A percentile compares a stretch with the other conserved stretches of the same genome.
These are phyloP conservation scores for Rosa multiflora DNA, from an alignment of 306 rosid species.

Conservation along the genomic window DNA sequence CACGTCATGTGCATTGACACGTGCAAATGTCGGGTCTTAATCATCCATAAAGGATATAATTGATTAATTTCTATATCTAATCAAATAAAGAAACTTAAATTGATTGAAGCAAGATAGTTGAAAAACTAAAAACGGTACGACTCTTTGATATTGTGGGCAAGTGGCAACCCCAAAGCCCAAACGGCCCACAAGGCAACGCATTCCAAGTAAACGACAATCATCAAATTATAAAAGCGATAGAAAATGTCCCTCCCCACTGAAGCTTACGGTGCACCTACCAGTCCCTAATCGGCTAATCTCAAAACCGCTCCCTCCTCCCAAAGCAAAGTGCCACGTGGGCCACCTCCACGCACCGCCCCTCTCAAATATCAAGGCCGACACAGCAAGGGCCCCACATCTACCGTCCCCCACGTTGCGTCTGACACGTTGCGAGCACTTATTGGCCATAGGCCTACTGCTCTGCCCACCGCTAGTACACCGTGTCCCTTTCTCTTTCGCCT, in stretches of 20 bases:
- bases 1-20: not conserved
- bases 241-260: slow-evolving; percentile 10
- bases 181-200: slow-evolving; percentile 7
- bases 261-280: slow-evolving; percentile 15
- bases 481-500: slow-evolving; percentile 19
- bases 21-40: not conserved
- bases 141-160: not conserved
- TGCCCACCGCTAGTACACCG: not conserved
- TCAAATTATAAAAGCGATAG: not conserved
- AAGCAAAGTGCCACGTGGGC: slow-evolving; percentile 25
- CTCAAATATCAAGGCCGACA: slow-evolving; percentile 31
- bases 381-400: slow-evolving; percentile 26
- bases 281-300: slow-evolving; percentile 15
- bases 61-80: not conserved
- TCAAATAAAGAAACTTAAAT: not conserved
- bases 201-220: slow-evolving; percentile 19
- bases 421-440: slow-evolving; percentile 31
- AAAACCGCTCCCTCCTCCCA: not conserved
- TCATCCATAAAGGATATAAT: not conserved
- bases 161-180: slow-evolving; percentile 10
- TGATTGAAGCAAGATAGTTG: not conserved
- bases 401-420: slow-evolving; percentile 14
- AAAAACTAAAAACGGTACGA: slow-evolving; percentile 6
- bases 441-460: slow-evolving; percentile 13
- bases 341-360: slow-evolving; percentile 35